Conservation (phyloP, 768 basidiomycete genomes). For the Tylopilus rubrobrunneus region DNA sequence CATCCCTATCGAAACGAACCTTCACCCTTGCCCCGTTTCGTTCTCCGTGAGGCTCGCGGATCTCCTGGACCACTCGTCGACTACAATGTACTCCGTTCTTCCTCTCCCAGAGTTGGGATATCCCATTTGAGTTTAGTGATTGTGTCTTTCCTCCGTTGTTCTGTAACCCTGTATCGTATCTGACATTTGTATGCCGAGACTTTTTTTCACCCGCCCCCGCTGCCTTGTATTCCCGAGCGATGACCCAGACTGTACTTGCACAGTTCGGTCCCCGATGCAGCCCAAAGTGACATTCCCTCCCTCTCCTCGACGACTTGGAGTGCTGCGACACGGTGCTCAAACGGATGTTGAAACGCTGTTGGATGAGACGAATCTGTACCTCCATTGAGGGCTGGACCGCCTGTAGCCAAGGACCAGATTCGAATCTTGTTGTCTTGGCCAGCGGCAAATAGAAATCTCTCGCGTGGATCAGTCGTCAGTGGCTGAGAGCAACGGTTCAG, state of each 20-base stretch:
- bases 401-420: constrained; percentile 64
- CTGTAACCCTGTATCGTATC: constrained; percentile 10
- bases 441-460: constrained; percentile 63
- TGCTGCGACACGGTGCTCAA: constrained; percentile 40
- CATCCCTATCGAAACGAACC: neutral
- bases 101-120: neutral
- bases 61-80: constrained; percentile 1
- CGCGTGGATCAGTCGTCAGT: constrained; percentile 50
- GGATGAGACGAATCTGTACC: neutral
- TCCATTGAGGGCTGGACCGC: constrained; percentile 30
- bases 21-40: constrained; percentile 17
- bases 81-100: neutral
- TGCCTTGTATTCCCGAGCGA: constrained; percentile 9
- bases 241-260: constrained; percentile 51
- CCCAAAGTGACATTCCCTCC: constrained; percentile 48
- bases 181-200: constrained; percentile 1
- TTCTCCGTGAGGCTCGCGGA: constrained; percentile 20
- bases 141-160: constrained; percentile 4
- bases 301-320: constrained; percentile 48
- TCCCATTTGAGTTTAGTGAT: neutral
- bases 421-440: constrained; percentile 64
- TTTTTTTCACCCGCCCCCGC: neutral
- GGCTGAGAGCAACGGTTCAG: constrained; percentile 43
- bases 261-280: constrained; percentile 41
- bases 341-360: constrained; percentile 31